Conservation (phyloP, 2,329 filamentous ascomycete genomes). For the Aspergillus floridensis region DNA sequence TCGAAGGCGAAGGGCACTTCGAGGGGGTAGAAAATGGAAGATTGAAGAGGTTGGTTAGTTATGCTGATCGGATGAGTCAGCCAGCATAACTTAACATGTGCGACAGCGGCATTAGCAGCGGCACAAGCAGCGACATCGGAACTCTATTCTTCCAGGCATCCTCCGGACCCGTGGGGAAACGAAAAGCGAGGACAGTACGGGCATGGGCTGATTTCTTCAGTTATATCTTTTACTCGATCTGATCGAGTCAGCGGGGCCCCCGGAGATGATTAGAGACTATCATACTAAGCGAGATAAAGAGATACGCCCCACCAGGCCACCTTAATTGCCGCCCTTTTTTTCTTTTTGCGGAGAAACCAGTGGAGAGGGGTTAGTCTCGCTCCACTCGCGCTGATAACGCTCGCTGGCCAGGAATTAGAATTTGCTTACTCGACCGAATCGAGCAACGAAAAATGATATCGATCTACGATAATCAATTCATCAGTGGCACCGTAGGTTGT, state of each 20-base stretch:
- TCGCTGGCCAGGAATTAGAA: not conserved
- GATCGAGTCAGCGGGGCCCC: constrained; percentile 32
- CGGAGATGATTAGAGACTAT: not conserved
- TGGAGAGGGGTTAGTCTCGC: constrained; percentile 12
- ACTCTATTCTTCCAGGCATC: too few relatives aligned
- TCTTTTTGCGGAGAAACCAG: constrained; percentile 20
- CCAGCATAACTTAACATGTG: not conserved
- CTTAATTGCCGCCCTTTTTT: too few relatives aligned
- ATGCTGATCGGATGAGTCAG: too few relatives aligned
- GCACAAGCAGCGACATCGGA: not conserved
- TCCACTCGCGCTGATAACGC: constrained; percentile 23
- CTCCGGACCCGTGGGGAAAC: not conserved
- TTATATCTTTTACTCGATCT: constrained; percentile 34
- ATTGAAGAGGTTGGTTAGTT: too few relatives aligned
- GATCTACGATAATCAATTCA: not conserved
- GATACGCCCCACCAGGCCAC: constrained; percentile 20
- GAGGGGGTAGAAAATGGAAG: too few relatives aligned
- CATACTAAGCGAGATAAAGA: constrained; percentile 27
- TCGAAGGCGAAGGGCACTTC: too few relatives aligned
- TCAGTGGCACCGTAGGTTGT: too few relatives aligned
- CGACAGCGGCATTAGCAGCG: not conserved
- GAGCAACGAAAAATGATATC: constrained; percentile 15
- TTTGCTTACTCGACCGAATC: constrained; percentile 23
- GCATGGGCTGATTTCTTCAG: not conserved
- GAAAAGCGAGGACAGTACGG: not conserved